phyloP scores from a whole-genome alignment of 257 asterid genomes.

The Solanum chmielewskii region DNA sequence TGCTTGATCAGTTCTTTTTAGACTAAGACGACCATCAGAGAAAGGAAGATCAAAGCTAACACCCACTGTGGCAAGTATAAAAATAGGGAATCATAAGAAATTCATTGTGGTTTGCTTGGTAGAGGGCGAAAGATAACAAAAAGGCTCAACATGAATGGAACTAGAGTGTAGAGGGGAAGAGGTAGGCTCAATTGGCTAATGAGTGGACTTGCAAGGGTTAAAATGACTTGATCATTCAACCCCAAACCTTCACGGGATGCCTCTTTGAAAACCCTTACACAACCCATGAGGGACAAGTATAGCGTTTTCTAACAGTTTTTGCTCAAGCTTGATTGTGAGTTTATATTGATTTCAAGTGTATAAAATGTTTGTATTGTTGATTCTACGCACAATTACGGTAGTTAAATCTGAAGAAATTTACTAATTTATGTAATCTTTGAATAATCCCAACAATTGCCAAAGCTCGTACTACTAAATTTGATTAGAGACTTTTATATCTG shows the following conservation, averaged over 20 bases:
- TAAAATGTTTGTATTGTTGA: not conserved
- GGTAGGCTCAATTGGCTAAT: not conserved
- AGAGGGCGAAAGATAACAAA: not conserved
- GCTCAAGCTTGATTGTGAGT: not conserved
- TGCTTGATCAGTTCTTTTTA: not conserved
- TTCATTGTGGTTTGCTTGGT: not conserved
- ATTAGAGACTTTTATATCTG: not conserved
- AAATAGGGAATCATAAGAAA: not conserved
- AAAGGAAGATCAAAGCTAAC: not conserved
- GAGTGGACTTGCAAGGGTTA: not conserved
- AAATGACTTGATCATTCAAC: not conserved
- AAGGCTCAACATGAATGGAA: not conserved
- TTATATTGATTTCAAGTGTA: not conserved
- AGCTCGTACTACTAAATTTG: not conserved
- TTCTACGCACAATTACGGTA: not conserved
- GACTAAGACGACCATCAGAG: not conserved
- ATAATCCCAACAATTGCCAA: not conserved
- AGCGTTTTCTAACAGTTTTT: not conserved
- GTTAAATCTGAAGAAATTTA: not conserved
- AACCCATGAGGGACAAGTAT: not conserved
- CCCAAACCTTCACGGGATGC: not conserved
- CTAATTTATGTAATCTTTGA: not conserved
- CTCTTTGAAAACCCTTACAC: not conserved
- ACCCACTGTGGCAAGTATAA: not conserved
- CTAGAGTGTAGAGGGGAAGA: not conserved